phyloP scores from a whole-genome alignment of 2,329 filamentous ascomycete genomes.

The Aureobasidium lini region DNA sequence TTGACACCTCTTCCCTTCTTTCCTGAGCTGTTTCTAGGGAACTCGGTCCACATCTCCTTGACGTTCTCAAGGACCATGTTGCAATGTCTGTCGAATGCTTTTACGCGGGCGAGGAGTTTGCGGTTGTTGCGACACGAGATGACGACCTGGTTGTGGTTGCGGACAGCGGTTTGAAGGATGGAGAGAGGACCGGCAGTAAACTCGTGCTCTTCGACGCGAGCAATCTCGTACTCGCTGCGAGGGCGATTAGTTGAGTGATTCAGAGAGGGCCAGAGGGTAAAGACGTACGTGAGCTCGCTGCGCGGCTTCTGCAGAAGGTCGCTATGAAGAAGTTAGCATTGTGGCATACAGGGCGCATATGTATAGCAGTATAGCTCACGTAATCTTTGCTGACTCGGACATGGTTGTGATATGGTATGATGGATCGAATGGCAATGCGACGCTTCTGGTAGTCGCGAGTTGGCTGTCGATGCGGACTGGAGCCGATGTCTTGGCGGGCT shows the following conservation, averaged over 20 bases:
- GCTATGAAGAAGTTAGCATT: constrained; percentile 39
- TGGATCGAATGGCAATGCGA: neutral
- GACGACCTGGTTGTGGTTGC: constrained; percentile 88
- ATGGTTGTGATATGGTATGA: constrained; percentile 2
- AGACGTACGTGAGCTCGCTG: constrained; percentile 78
- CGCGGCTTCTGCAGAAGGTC: constrained; percentile 85
- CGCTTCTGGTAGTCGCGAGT: neutral
- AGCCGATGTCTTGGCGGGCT: neutral
- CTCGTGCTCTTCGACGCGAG: constrained; percentile 72
- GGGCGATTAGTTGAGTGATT: constrained; percentile 17
- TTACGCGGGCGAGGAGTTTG: constrained; percentile 93
- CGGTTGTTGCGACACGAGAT: constrained; percentile 98
- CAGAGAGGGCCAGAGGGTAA: neutral
- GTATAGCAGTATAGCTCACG: neutral
- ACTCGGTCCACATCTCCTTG: constrained; percentile 99
- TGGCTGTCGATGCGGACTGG: neutral
- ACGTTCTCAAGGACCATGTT: constrained; percentile 98
- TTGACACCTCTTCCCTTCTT: constrained; percentile 89
- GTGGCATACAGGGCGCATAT: neutral
- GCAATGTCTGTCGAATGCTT: constrained; percentile 97
- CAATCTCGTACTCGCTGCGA: constrained; percentile 79
- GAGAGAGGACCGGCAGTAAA: constrained; percentile 76
- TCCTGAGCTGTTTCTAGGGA: constrained; percentile 69
- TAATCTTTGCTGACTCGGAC: constrained; percentile 13
- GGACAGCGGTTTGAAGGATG: constrained; percentile 93